These are phyloP conservation scores for Limtongozyma cylindracea DNA, from an alignment of 805 yeast species.

Conservation along the genomic window DNA sequence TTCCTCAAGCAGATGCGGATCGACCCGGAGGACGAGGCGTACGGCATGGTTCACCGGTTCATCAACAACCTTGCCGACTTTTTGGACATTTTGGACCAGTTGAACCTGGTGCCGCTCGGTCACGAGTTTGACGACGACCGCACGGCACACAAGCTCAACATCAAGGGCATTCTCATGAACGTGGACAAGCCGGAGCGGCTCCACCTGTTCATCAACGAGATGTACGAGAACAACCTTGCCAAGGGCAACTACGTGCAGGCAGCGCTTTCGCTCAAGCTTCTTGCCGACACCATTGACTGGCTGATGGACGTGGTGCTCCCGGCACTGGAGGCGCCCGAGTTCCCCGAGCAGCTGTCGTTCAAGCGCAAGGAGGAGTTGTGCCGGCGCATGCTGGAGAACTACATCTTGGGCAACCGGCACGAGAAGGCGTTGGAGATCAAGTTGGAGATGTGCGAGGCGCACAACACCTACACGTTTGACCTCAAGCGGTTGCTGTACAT, in stretches of 20 bases:
- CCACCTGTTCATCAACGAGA: constrained; percentile 51
- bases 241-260: constrained; percentile 57
- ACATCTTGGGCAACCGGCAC: constrained; percentile 42
- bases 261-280: constrained; percentile 51
- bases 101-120: constrained; percentile 52
- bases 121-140: constrained; percentile 75
- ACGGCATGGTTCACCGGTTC: constrained; percentile 18
- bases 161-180: constrained; percentile 51
- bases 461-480: constrained; percentile 50
- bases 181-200: constrained; percentile 61
- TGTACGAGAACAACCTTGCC: constrained; percentile 35
- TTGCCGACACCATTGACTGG: constrained; percentile 64
- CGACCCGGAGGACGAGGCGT: constrained; percentile 43
- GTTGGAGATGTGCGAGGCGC: constrained; percentile 53
- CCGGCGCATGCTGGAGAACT: constrained; percentile 44
- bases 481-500: constrained; percentile 50
- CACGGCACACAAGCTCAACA: constrained; percentile 52
- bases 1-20: constrained; percentile 21
- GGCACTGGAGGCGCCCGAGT: constrained; percentile 31
- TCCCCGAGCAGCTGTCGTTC: constrained; percentile 64
- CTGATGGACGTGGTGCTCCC: constrained; percentile 28
- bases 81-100: constrained; percentile 35
- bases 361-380: constrained; percentile 54
- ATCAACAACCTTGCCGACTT: constrained; percentile 33
- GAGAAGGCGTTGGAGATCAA: constrained; percentile 69